Evolutionary conservation across 371 early-diverging fungal species (phyloP).

Genomic region (Apophysomyces variabilis): DNA sequence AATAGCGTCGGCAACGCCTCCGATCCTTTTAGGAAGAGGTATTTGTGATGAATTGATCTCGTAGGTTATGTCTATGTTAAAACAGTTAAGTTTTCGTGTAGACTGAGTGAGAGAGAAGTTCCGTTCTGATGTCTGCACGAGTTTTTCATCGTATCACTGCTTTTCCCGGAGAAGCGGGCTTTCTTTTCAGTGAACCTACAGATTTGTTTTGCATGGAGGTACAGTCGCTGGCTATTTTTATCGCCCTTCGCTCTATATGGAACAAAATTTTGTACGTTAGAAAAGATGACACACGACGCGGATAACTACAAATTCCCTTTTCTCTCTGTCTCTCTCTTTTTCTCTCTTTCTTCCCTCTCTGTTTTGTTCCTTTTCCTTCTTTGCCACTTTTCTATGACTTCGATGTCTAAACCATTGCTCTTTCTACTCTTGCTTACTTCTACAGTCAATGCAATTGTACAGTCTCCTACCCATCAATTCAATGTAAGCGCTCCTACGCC

Average conservation of each 20-base stretch:
- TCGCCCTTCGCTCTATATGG: not conserved
- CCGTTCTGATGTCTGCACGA: no score
- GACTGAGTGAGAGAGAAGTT: no score
- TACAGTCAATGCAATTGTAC: constrained; percentile 26
- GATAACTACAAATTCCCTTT: no score
- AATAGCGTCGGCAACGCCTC: no score
- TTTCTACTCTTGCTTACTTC: constrained; percentile 11
- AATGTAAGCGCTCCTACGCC: constrained; percentile 37
- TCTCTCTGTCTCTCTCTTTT: no score
- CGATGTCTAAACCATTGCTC: constrained; percentile 15
- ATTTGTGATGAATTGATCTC: no score
- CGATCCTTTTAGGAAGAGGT: no score
- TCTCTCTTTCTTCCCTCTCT: no score
- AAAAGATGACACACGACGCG: not conserved
- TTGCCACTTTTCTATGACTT: constrained; percentile 11
- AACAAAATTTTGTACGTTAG: not conserved
- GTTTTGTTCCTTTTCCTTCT: constrained; percentile 5
- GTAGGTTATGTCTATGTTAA: no score
- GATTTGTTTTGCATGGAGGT: constrained; percentile 6
- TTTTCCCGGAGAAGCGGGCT: no score
- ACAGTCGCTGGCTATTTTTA: constrained; percentile 5
- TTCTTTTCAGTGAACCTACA: not conserved
- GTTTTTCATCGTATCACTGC: no score
- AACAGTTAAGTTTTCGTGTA: no score
- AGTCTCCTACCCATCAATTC: constrained; percentile 27